Conservation (phyloP, 2,329 filamentous ascomycete species). For the Basipetospora chlamydospora region DNA sequence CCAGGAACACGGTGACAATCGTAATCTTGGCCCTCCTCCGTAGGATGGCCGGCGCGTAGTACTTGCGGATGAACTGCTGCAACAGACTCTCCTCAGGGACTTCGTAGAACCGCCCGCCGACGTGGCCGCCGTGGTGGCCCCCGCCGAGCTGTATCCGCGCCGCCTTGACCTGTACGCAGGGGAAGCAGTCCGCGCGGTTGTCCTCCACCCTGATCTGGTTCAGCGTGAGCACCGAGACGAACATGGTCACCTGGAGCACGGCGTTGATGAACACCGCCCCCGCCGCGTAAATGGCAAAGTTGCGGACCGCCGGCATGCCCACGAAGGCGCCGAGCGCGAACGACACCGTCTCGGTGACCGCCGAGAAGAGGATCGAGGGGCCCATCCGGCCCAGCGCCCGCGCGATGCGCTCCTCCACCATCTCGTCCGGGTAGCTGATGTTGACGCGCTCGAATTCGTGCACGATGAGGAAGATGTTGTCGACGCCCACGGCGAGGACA, state of each 20-base stretch:
- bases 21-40: constrained; percentile 64
- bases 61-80: constrained; percentile 79
- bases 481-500: constrained; percentile 87
- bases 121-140: constrained; percentile 42
- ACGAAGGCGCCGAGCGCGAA: constrained; percentile 89
- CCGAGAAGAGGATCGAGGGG: constrained; percentile 88
- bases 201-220: constrained; percentile 88
- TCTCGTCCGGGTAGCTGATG: constrained; percentile 74
- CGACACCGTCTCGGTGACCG: constrained; percentile 84
- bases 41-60: constrained; percentile 71
- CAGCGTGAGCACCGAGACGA: constrained; percentile 76
- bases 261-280: constrained; percentile 96
- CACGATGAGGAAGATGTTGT: constrained; percentile 98
- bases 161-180: constrained; percentile 68
- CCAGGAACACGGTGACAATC: constrained; percentile 71
- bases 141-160: constrained; percentile 52
- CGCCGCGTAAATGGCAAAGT: constrained; percentile 92
- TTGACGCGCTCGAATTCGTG: constrained; percentile 97
- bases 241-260: constrained; percentile 92
- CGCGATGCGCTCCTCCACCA: constrained; percentile 73
- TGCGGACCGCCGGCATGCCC: constrained; percentile 93
- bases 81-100: constrained; percentile 71
- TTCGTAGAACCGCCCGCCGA: constrained; percentile 48
- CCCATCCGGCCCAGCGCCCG: constrained; percentile 91
- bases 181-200: constrained; percentile 79